Evolutionary conservation across 805 yeast species (phyloP).

Genomic region (Vanderwaltozyma polyspora): DNA sequence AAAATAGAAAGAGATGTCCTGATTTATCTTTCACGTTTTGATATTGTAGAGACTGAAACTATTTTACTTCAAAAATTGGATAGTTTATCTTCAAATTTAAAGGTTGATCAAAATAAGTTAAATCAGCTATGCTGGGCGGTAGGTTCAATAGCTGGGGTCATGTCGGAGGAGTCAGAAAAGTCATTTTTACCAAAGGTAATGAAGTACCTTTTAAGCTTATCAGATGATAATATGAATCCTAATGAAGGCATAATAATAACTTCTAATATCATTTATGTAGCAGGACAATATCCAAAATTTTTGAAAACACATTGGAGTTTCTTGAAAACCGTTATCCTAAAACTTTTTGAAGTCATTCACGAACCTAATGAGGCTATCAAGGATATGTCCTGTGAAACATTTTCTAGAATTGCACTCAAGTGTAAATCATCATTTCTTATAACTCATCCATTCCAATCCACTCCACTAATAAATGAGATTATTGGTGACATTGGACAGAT

Average conservation of each 20-base stretch:
- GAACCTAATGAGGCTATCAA: slow-evolving; percentile 98
- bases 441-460: slow-evolving; percentile 69
- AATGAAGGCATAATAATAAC: slow-evolving; percentile 97
- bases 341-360: slow-evolving; percentile 95
- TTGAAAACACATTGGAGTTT: slow-evolving; percentile 96
- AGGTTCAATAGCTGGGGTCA: slow-evolving; percentile 95
- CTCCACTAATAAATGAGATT: slow-evolving; percentile 81
- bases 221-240: slow-evolving; percentile 88
- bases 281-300: slow-evolving; percentile 95
- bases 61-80: slow-evolving; percentile 84
- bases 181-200: slow-evolving; percentile 81
- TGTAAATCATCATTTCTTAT: slow-evolving; percentile 90
- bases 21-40: slow-evolving; percentile 87
- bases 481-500: slow-evolving; percentile 65
- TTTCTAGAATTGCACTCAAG: slow-evolving; percentile 82
- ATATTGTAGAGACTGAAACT: slow-evolving; percentile 81
- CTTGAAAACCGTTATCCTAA: slow-evolving; percentile 83
- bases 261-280: slow-evolving; percentile 95
- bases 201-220: slow-evolving; percentile 72
- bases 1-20: slow-evolving; percentile 88
- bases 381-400: slow-evolving; percentile 99
- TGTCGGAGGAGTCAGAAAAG: slow-evolving; percentile 95
- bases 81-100: slow-evolving; percentile 82
- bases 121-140: slow-evolving; percentile 98
- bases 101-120: slow-evolving; percentile 96